A percentile compares a stretch with the other conserved stretches of the same genome.
These are phyloP conservation scores for Aegilops umbellulata DNA, from an alignment of 176 grass and related monocot genomes.

Conservation along the genomic window DNA sequence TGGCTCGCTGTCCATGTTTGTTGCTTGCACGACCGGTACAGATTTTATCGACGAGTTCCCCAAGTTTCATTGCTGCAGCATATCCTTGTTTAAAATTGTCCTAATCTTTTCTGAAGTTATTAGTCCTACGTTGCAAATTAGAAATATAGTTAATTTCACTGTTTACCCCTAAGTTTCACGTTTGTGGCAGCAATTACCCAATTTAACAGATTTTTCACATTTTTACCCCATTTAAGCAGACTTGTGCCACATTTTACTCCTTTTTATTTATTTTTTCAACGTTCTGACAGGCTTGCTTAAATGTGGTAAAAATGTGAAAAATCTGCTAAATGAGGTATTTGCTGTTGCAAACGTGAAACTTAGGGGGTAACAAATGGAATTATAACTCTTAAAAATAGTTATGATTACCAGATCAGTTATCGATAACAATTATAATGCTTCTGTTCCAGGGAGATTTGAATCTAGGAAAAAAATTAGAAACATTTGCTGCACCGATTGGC, in stretches of 20 bases:
- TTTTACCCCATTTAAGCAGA: no score
- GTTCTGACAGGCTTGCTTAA: no score
- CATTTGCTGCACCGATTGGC: not conserved
- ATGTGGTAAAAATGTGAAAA: no score
- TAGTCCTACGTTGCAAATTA: not conserved
- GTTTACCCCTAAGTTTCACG: no score
- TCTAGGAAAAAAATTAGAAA: not conserved
- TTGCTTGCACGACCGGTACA: not conserved
- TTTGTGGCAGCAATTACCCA: no score
- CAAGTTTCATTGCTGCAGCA: not conserved
- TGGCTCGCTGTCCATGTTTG: not conserved
- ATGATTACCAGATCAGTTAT: not conserved
- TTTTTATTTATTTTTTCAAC: no score
- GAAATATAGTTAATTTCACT: not conserved
- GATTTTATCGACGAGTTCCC: not conserved
- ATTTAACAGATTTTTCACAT: no score
- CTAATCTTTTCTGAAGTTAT: not conserved
- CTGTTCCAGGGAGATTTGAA: conserved; percentile 1
- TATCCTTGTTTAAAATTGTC: not conserved
- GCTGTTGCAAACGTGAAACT: no score
- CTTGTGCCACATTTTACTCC: no score
- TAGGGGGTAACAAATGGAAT: no score
- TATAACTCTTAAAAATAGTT: not conserved
- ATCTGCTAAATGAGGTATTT: no score
- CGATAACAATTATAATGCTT: not conserved